A percentile compares a stretch with the other conserved stretches of the same genome.
These are phyloP conservation scores for Lentinus brumalis DNA, from an alignment of 768 basidiomycete species.

Conservation along the genomic window DNA sequence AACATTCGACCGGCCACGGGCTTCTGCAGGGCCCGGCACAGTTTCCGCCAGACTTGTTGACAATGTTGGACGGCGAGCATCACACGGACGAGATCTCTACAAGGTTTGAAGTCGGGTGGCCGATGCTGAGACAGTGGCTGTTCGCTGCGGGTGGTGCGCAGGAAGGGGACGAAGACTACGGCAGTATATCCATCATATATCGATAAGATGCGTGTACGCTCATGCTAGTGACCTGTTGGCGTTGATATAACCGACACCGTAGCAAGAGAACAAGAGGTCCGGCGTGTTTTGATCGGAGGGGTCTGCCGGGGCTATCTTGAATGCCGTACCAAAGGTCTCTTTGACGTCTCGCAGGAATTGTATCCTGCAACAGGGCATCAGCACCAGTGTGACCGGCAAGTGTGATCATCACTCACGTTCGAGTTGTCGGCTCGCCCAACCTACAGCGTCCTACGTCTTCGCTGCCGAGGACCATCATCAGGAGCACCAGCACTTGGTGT, in stretches of 20 bases:
- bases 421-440: conserved; percentile 79
- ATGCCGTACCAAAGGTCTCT: conserved; percentile 85
- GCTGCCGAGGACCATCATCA: conserved; percentile 95
- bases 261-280: conserved; percentile 84
- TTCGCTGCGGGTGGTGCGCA: conserved; percentile 57
- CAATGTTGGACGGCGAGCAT: conserved; percentile 83
- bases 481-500: conserved; percentile 82
- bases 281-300: conserved; percentile 49
- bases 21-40: conserved; percentile 27
- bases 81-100: conserved; percentile 91
- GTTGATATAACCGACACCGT: conserved; percentile 91
- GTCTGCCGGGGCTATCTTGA: conserved; percentile 80
- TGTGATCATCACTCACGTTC: conserved; percentile 50
- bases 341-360: conserved; percentile 87
- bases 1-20: conserved; percentile 54
- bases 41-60: conserved; percentile 58
- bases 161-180: conserved; percentile 64
- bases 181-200: conserved; percentile 78
- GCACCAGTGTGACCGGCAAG: background rate
- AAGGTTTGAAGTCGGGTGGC: conserved; percentile 83
- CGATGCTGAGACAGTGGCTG: conserved; percentile 74
- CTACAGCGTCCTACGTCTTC: conserved; percentile 93
- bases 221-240: conserved; percentile 77
- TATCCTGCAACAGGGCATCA: conserved; percentile 52
- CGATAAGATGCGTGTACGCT: conserved; percentile 39